A percentile compares a stretch with the other conserved stretches of the same genome.
Evolutionary conservation across 2,329 filamentous ascomycete species (phyloP).

Genomic region (Penicillium brevicompactum): DNA sequence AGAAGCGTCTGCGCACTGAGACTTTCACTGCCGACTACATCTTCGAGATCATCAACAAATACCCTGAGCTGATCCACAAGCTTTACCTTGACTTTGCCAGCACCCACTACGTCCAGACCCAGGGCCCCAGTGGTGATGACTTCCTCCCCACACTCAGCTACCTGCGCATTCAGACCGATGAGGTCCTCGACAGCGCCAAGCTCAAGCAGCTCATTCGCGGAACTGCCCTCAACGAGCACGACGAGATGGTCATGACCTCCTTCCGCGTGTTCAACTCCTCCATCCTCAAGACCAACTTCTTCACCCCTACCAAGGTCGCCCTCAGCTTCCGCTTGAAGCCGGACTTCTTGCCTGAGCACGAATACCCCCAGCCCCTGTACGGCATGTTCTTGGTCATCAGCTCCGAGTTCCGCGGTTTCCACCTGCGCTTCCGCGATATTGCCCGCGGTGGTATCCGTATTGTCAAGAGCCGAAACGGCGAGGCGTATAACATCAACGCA

Average conservation of each 20-base stretch:
- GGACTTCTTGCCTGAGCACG: slow-evolving; percentile 80
- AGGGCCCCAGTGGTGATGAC: slow-evolving; percentile 63
- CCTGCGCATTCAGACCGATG: slow-evolving; percentile 65
- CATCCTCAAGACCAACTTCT: slow-evolving; percentile 95
- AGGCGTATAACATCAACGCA: slow-evolving; percentile 94
- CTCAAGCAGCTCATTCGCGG: slow-evolving; percentile 77
- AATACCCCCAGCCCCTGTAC: slow-evolving; percentile 91
- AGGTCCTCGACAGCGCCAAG: slow-evolving; percentile 74
- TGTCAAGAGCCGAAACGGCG: slow-evolving; percentile 95
- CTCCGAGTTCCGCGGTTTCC: slow-evolving; percentile 95
- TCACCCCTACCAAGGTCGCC: slow-evolving; percentile 97
- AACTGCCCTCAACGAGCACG: slow-evolving; percentile 88
- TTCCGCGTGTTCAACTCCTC: slow-evolving; percentile 95
- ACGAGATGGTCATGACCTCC: slow-evolving; percentile 96
- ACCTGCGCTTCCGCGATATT: slow-evolving; percentile 95
- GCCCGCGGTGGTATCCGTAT: slow-evolving; percentile 96
- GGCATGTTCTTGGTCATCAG: slow-evolving; percentile 99
- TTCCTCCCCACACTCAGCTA: slow-evolving; percentile 72
- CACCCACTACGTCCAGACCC: slow-evolving; percentile 74
- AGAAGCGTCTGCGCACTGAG: slow-evolving; percentile 91
- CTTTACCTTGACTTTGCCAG: slow-evolving; percentile 91
- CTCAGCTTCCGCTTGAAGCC: slow-evolving; percentile 89
- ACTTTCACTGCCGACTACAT: slow-evolving; percentile 99
- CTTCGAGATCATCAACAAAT: slow-evolving; percentile 89
- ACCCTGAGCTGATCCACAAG: slow-evolving; percentile 82